A percentile compares a stretch with the other conserved stretches of the same genome.
phyloP scores from a whole-genome alignment of 805 yeast species.

The Nakazawaea ambrosiae region DNA sequence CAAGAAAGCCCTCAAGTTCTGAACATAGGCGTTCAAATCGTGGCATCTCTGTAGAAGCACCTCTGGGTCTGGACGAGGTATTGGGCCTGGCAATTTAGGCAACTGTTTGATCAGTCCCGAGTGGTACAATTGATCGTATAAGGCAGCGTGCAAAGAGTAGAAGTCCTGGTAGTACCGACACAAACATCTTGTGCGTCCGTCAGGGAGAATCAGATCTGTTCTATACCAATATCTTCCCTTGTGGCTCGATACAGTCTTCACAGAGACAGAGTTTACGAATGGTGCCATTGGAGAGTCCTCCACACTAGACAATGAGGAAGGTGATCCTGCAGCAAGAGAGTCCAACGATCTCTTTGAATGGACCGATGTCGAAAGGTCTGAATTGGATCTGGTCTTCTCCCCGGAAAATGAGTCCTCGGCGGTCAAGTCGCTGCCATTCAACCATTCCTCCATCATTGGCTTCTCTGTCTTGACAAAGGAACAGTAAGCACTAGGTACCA shows the following conservation, averaged over 20 bases:
- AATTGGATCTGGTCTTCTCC: not conserved
- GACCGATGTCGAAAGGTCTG: slow-evolving; percentile 2
- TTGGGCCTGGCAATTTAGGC: slow-evolving; percentile 41
- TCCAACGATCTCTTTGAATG: not conserved
- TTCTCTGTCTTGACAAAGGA: not conserved
- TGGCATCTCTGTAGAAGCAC: slow-evolving; percentile 31
- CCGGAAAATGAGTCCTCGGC: not conserved
- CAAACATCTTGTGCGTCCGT: slow-evolving; percentile 30
- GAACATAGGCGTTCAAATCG: slow-evolving; percentile 32
- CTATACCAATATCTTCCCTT: slow-evolving; percentile 47
- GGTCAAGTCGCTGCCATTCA: slow-evolving; percentile 2
- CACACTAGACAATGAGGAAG: slow-evolving; percentile 1
- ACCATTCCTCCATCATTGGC: slow-evolving; percentile 3
- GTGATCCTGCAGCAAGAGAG: slow-evolving; percentile 6
- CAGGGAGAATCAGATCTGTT: slow-evolving; percentile 31
- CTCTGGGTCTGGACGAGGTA: slow-evolving; percentile 29
- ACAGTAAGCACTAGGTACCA: slow-evolving; percentile 41
- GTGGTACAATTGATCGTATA: slow-evolving; percentile 18
- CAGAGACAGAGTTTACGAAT: slow-evolving; percentile 27
- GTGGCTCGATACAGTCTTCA: slow-evolving; percentile 31
- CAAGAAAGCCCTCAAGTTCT: slow-evolving; percentile 20
- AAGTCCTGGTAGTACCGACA: slow-evolving; percentile 47
- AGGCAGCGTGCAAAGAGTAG: slow-evolving; percentile 33
- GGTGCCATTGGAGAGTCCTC: not conserved
- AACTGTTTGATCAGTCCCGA: slow-evolving; percentile 15